Evolutionary conservation across 1,284 basidiomycete genomes (phyloP).

Genomic region (Athelia sp.): DNA sequence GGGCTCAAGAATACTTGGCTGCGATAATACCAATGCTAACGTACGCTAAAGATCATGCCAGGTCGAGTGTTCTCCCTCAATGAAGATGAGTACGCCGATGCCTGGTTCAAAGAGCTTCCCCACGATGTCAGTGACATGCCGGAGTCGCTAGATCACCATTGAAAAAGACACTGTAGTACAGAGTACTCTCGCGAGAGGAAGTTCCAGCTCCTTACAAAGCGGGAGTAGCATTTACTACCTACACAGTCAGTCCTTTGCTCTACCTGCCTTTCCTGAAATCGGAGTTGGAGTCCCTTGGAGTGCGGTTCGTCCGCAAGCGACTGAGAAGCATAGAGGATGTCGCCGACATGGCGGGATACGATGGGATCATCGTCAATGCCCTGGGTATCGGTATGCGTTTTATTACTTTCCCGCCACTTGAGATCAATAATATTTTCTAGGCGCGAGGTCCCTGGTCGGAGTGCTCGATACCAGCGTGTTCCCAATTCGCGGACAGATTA

Average conservation of each 20-base stretch:
- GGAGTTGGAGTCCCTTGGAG: slow-evolving; percentile 27
- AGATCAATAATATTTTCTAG: slow-evolving; percentile 23
- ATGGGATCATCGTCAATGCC: slow-evolving; percentile 42
- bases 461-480: slow-evolving; percentile 51
- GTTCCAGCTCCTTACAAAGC: slow-evolving; percentile 26
- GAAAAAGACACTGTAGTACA: slow-evolving; percentile 28
- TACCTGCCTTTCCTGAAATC: slow-evolving; percentile 46
- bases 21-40: too few species aligned
- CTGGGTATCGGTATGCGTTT: slow-evolving; percentile 37
- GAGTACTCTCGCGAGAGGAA: slow-evolving; percentile 27
- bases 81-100: slow-evolving; percentile 20
- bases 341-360: slow-evolving; percentile 27
- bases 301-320: slow-evolving; percentile 23
- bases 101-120: slow-evolving; percentile 51
- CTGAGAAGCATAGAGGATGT: slow-evolving; percentile 37
- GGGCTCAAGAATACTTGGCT: slow-evolving; percentile 20
- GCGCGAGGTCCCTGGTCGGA: slow-evolving; percentile 53
- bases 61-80: slow-evolving; percentile 34
- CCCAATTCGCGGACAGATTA: slow-evolving; percentile 71
- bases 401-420: not conserved
- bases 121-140: slow-evolving; percentile 47
- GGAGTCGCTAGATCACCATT: too few species aligned
- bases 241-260: slow-evolving; percentile 41
- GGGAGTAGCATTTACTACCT: slow-evolving; percentile 40
- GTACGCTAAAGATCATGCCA: slow-evolving; percentile 34